Evolutionary conservation across 2,329 filamentous ascomycete genomes (phyloP).

Genomic region (Aspergillus hortae): DNA sequence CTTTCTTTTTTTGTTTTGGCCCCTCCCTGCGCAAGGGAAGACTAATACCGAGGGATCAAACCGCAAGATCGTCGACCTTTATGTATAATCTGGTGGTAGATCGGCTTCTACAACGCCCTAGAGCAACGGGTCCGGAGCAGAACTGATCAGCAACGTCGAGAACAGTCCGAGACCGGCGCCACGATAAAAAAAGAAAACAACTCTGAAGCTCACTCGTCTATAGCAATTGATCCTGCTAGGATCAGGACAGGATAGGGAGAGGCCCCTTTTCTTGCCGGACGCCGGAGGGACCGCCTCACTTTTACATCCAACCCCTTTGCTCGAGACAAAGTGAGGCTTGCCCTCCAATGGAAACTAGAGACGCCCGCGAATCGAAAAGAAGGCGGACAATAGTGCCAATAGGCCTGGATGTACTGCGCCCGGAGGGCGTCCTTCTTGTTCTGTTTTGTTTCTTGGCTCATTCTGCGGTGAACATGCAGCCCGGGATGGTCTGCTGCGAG

Average conservation of each 20-base stretch:
- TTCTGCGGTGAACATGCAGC: slow-evolving; percentile 18
- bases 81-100: neutral
- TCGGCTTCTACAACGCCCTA: neutral
- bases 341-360: slow-evolving; percentile 10
- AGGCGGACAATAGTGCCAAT: slow-evolving; percentile 4
- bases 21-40: slow-evolving; percentile 10
- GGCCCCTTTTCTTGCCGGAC: slow-evolving; percentile 15
- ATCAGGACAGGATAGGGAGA: slow-evolving; percentile 8
- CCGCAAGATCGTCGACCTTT: neutral
- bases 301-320: slow-evolving; percentile 30
- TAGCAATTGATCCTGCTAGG: slow-evolving; percentile 6
- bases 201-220: slow-evolving; percentile 8
- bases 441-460: slow-evolving; percentile 7
- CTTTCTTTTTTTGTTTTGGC: neutral
- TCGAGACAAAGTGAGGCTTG: slow-evolving; percentile 24
- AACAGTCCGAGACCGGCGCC: neutral
- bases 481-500: slow-evolving; percentile 17
- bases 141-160: neutral
- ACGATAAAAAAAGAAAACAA: slow-evolving; percentile 1
- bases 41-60: neutral
- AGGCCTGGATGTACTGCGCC: slow-evolving; percentile 4
- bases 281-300: slow-evolving; percentile 32
- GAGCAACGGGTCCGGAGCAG: neutral
- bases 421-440: slow-evolving; percentile 7
- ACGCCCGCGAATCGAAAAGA: slow-evolving; percentile 17